Percentiles rank a stretch among this genome's conserved stretches.
Conservation (phyloP, 352 stramenopile species). For the Pythium vanterpoolii region DNA sequence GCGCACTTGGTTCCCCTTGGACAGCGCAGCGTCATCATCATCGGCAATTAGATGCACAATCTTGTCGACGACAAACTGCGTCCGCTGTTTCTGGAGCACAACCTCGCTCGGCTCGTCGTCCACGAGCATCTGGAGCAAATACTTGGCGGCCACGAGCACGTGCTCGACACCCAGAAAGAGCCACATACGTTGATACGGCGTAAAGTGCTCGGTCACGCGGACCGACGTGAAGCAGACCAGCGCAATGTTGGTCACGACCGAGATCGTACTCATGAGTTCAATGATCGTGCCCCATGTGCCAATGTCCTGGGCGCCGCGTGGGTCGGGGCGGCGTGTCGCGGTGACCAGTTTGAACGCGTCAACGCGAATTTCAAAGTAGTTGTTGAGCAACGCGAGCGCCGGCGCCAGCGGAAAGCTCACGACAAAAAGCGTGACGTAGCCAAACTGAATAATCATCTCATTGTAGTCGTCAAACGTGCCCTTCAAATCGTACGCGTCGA, state of each 20-base stretch:
- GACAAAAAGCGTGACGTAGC: slow-evolving; percentile 94
- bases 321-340: slow-evolving; percentile 65
- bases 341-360: slow-evolving; percentile 85
- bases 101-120: slow-evolving; percentile 71
- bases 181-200: slow-evolving; percentile 45
- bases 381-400: slow-evolving; percentile 87
- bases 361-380: slow-evolving; percentile 91
- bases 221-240: slow-evolving; percentile 90
- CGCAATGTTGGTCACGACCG: slow-evolving; percentile 92
- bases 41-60: slow-evolving; percentile 72
- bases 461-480: slow-evolving; percentile 86
- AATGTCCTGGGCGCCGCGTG: slow-evolving; percentile 83
- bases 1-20: slow-evolving; percentile 76
- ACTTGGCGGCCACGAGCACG: slow-evolving; percentile 64
- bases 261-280: slow-evolving; percentile 83
- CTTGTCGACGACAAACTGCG: slow-evolving; percentile 69
- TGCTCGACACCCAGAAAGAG: slow-evolving; percentile 70
- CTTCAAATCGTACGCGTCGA: slow-evolving; percentile 69
- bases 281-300: slow-evolving; percentile 92
- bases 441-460: slow-evolving; percentile 88
- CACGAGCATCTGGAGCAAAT: slow-evolving; percentile 59
- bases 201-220: slow-evolving; percentile 43
- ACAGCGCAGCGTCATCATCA: slow-evolving; percentile 59
- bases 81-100: slow-evolving; percentile 64
- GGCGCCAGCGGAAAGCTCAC: slow-evolving; percentile 90